Conservation (phyloP, 805 yeast species). For the Candida verbasci region DNA sequence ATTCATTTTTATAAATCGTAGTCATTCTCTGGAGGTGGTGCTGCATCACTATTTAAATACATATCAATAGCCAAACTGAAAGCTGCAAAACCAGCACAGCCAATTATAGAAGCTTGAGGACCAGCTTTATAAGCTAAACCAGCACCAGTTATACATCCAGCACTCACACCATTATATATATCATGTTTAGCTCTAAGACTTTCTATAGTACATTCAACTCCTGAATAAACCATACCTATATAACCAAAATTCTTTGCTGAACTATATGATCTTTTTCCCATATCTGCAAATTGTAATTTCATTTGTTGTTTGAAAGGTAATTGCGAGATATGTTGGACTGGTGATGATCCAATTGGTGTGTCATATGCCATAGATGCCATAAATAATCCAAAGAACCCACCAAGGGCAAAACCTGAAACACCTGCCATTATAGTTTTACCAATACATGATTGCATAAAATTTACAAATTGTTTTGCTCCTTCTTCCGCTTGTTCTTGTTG, state of each 20-base stretch:
- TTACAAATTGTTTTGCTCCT: conserved; percentile 81
- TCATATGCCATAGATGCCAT: conserved; percentile 87
- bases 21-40: conserved; percentile 82
- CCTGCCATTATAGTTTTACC: conserved; percentile 92
- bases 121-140: conserved; percentile 91
- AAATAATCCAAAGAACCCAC: conserved; percentile 93
- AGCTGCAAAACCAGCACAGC: conserved; percentile 97
- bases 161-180: conserved; percentile 83
- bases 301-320: conserved; percentile 90
- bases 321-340: conserved; percentile 61
- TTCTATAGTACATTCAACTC: conserved; percentile 88
- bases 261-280: conserved; percentile 84
- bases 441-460: conserved; percentile 88
- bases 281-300: conserved; percentile 84
- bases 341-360: conserved; percentile 63
- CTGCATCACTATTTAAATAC: conserved; percentile 79
- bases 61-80: conserved; percentile 86
- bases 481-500: conserved; percentile 91
- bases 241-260: conserved; percentile 93
- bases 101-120: conserved; percentile 85
- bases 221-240: conserved; percentile 86
- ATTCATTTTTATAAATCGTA: conserved; percentile 49
- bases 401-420: conserved; percentile 88
- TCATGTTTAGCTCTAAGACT: conserved; percentile 86
- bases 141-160: conserved; percentile 97